Conservation (phyloP, 148 eudicot genomes). For the Rhododendron simsii region DNA sequence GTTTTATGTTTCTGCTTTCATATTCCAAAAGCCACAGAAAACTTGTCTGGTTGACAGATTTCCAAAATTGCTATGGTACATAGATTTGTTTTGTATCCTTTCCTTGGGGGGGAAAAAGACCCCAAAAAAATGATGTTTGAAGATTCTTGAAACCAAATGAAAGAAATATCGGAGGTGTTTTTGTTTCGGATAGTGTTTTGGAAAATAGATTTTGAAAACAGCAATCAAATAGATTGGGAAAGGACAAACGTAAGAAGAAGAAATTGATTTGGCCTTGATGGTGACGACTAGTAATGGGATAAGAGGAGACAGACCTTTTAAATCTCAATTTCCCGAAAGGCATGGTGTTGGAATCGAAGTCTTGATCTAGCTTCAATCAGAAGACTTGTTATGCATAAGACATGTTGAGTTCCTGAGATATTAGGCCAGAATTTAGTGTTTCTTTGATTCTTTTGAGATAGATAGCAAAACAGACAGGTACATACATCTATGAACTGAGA, state of each 20-base stretch:
- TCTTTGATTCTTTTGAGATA: neutral
- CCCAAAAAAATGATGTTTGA: neutral
- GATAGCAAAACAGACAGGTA: neutral
- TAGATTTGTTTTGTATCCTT: neutral
- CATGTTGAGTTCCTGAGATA: neutral
- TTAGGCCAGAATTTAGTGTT: neutral
- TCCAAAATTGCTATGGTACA: neutral
- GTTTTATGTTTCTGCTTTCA: neutral
- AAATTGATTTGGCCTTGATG: neutral
- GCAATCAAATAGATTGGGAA: neutral
- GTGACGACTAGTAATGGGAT: neutral
- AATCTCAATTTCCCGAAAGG: slow-evolving; percentile 2
- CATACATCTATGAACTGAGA: neutral
- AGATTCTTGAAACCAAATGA: neutral
- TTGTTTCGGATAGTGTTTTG: neutral
- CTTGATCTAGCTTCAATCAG: neutral
- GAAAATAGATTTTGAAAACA: neutral
- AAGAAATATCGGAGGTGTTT: neutral
- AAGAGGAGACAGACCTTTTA: neutral
- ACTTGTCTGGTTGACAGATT: neutral
- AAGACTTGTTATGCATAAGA: neutral
- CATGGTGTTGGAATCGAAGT: neutral
- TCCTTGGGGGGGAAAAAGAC: no score
- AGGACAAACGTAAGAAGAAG: neutral
- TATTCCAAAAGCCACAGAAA: neutral